These are phyloP conservation scores for Lepidopterella palustris DNA, from an alignment of 495 filamentous ascomycete species.

Conservation along the genomic window DNA sequence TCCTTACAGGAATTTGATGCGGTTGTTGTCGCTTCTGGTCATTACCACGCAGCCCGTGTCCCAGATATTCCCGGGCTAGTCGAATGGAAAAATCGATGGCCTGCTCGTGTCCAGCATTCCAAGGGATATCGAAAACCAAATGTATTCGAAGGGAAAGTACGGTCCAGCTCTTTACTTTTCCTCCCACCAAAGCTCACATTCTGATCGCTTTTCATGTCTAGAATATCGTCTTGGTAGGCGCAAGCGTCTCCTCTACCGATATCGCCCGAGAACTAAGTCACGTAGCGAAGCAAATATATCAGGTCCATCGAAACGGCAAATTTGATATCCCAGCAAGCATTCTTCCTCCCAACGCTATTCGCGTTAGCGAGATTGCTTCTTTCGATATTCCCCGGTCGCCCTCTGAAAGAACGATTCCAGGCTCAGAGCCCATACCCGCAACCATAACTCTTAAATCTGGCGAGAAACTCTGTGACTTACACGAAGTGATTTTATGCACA, in stretches of 20 bases:
- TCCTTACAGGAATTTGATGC: slow-evolving; percentile 50
- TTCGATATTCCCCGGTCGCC: slow-evolving; percentile 9
- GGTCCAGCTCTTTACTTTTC: not conserved
- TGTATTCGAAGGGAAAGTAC: slow-evolving; percentile 47
- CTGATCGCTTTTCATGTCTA: slow-evolving; percentile 24
- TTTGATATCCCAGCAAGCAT: slow-evolving; percentile 48
- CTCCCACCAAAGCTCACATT: not conserved
- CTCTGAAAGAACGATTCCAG: not conserved
- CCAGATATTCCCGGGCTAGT: slow-evolving; percentile 55
- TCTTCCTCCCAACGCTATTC: slow-evolving; percentile 44
- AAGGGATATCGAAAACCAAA: slow-evolving; percentile 66
- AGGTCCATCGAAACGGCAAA: slow-evolving; percentile 51
- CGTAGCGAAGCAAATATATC: slow-evolving; percentile 47
- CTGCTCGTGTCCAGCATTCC: slow-evolving; percentile 65
- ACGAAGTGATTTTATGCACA: slow-evolving; percentile 55
- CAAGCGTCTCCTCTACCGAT: slow-evolving; percentile 54
- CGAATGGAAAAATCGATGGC: slow-evolving; percentile 52
- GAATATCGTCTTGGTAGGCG: slow-evolving; percentile 56
- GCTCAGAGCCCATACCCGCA: slow-evolving; percentile 19
- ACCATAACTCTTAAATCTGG: slow-evolving; percentile 40
- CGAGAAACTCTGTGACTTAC: slow-evolving; percentile 44
- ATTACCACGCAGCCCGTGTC: slow-evolving; percentile 64
- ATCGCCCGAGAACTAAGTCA: slow-evolving; percentile 52
- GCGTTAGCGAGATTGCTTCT: slow-evolving; percentile 47
- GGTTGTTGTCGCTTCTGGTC: slow-evolving; percentile 73